These are phyloP conservation scores for Dunaliella salina DNA, from an alignment of 163 green algal genomes.

Conservation along the genomic window DNA sequence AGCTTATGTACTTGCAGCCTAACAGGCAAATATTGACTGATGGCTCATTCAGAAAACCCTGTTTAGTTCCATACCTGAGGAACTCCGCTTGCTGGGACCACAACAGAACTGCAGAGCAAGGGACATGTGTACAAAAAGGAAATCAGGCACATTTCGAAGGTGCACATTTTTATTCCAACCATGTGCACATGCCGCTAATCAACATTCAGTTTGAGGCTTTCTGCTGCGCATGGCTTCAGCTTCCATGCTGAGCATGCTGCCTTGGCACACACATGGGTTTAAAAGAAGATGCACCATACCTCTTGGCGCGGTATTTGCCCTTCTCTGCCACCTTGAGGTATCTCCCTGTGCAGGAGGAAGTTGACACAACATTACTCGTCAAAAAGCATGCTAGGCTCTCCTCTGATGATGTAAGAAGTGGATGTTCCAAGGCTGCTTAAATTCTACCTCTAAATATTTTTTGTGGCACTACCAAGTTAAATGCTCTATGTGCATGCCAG, in stretches of 20 bases:
- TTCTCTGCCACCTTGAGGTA: conserved; percentile 40
- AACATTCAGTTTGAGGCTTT: no score
- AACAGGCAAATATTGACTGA: no score
- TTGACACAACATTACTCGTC: neutral
- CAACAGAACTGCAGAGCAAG: conserved; percentile 9
- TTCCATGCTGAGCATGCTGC: no score
- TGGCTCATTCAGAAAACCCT: no score
- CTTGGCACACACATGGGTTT: no score
- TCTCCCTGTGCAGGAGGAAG: conserved; percentile 1
- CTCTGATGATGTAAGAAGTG: no score
- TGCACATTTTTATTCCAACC: neutral
- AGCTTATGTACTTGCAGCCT: neutral
- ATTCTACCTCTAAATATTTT: no score
- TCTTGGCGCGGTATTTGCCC: conserved; percentile 14
- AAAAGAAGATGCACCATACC: neutral
- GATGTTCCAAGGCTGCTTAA: no score
- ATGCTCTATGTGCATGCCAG: no score
- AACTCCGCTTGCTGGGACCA: conserved; percentile 21
- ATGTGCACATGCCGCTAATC: neutral
- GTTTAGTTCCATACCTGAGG: neutral
- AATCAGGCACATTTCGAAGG: neutral
- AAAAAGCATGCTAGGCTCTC: no score
- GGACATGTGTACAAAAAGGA: neutral
- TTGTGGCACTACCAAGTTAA: no score
- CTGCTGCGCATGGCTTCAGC: no score